Evolutionary conservation across 75 land plant species (phyloP).

Genomic region (Pinus taeda): DNA sequence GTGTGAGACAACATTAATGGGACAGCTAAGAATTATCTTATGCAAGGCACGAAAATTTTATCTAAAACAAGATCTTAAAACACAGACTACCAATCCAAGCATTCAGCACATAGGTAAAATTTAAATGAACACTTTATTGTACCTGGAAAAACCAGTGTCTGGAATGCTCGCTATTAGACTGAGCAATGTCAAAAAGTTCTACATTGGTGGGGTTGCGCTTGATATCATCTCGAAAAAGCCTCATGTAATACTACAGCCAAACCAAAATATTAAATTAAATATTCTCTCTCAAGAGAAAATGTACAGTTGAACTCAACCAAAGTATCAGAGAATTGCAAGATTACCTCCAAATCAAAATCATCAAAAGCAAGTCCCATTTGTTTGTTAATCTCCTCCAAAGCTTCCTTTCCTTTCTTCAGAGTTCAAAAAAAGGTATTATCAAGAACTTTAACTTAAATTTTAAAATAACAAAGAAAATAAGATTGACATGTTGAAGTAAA

Average conservation of each 20-base stretch:
- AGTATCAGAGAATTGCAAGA: not conserved
- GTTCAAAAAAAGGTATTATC: not conserved
- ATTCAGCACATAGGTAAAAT: not conserved
- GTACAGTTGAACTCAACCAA: not conserved
- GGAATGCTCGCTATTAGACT: slow-evolving; percentile 97
- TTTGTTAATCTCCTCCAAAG: slow-evolving; percentile 85
- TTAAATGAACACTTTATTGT: not conserved
- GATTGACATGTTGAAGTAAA: too few relatives aligned
- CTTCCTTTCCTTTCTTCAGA: slow-evolving; percentile 68
- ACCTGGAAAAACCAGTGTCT: slow-evolving; percentile 97
- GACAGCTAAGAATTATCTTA: not conserved
- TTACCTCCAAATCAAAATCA: slow-evolving; percentile 74
- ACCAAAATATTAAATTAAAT: not conserved
- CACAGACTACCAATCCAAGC: not conserved
- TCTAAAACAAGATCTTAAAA: not conserved
- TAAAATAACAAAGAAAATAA: too few relatives aligned
- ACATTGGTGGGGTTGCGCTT: slow-evolving; percentile 94
- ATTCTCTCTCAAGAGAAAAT: not conserved
- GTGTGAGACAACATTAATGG: not conserved
- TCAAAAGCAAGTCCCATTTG: slow-evolving; percentile 98
- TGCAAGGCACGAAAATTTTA: not conserved
- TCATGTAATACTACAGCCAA: slow-evolving; percentile 67
- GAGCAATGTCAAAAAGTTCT: slow-evolving; percentile 97
- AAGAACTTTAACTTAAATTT: too few relatives aligned
- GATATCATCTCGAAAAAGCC: slow-evolving; percentile 79